Evolutionary conservation across 495 filamentous ascomycete genomes (phyloP), one percentile per base, ranked within the genome.

Genomic region (Podospora conica): DNA sequence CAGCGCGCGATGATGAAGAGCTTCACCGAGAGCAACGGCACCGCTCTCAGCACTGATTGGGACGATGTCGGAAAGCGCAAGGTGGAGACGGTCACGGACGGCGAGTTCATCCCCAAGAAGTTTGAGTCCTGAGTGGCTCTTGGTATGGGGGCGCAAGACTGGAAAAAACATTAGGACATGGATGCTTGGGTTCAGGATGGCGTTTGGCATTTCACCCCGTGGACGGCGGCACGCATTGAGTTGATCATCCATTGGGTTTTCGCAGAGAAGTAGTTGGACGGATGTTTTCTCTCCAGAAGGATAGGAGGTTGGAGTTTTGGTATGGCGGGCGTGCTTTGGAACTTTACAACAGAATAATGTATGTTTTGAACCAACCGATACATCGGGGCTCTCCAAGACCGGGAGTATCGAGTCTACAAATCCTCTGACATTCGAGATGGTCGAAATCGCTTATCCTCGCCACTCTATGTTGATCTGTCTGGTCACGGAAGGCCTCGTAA

Each of bases 1-100:
- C 86, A 85, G 70, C 84, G 92, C 3, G 95, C 95, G 3, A 98
- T 98, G 95, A 91, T 96, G 86, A 98, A 98, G 85, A 96, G 92
- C 75, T 98, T 91, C 71, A 76, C 86, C 23, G 95, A 98, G 80
- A 97, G 92, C 74, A 91, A 94, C 69, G 95, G 95, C 1, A 98
- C 95, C 0, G 87, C 92, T 2, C 78, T 98, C 66, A 97, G 93
- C 74, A 98, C 96, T 1, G 91, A 94, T 68, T 98, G 95, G 95
- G 76, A 77, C 1, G 93, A 97, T 67, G 95, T 97, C 54, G 84
- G 86, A 20, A 86, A 82, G 65, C 85, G 85, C 29, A 89, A 80
- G 53, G 89, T 96, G 63, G 84, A 90, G 77, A 87, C 88, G 8
- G 78, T 81, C 23, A 90, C 92, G 25, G 90, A 93, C 1, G 89